Base-by-base conservation (phyloP, 371 early-diverging fungal species). In the Syncephalis plumigaleata region DNA sequence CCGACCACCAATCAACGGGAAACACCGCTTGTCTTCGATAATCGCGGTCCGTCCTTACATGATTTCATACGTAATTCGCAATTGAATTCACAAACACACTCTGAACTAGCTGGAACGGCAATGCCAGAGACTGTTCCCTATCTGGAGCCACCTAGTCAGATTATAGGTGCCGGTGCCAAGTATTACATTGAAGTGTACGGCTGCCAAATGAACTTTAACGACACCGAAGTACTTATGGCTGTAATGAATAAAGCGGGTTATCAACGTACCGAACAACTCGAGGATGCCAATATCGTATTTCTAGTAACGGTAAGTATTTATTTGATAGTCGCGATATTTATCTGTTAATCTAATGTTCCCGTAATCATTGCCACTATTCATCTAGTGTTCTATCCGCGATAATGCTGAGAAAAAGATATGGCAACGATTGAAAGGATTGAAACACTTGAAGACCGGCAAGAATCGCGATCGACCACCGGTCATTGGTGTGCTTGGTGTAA, bases 131-230 rank as follows among this genome's bases (percentile, higher is more conserved):
- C 60, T 9, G 39, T 79, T 20, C 78, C 78, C 3, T 80, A 77
- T 50, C 61, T 79, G 42, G 48, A 65, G 4, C 54, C 63, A n/a
- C 59, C 60, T 20, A 57, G 59, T 0, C 61, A 54, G 7, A 52
- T 51, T 23, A 63, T 60, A 42, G 69, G 67, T 9, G 53, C 52
- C 38, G 70, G 68, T 7, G 56, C 58, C 11, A 58, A 58, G 50
- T 74, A 68, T 52, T 81, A 67, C 58, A 72, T 81, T 15, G 84
- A 84, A 55, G 81, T 82, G 9, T 84, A 84, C 53, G 84, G 84
- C 4, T 84, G 84, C 55, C 84, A 82, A 57, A 84, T 84, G 84
- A 75, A 84, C 56, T 76, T 80, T 38, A 81, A 73, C 54, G 84
- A 84, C 52, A 79, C 84, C 0, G 84, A 84, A 60, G 80, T 84